Base-by-base conservation (phyloP, 1,139 yeast genomes). In the Saccharomycopsis crataegensis region DNA sequence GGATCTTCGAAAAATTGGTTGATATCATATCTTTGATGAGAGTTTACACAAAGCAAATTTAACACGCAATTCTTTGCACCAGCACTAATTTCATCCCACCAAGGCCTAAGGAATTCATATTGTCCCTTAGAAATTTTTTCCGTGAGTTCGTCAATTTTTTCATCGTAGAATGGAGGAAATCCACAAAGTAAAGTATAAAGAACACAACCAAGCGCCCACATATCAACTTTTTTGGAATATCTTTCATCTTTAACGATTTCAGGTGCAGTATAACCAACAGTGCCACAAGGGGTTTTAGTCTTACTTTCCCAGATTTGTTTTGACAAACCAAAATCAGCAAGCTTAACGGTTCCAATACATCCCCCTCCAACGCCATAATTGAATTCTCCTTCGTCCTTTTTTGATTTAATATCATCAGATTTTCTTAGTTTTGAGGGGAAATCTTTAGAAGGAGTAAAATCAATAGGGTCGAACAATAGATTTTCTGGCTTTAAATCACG, bases 121-220 rank as follows among this genome's bases (percentile, higher is more conserved):
- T 88, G 86, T 33, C 97, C 97, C 53, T 75, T 75, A 9, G 94
- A 81, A 47, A 93, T 96, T 67, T 90, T 90, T 62, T 79, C 81
- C 0, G 97, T 87, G 59, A 91, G 70, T n/a, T 78, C 77, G 60
- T 86, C 89, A 59, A 88, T 83, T 62, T 84, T 80, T 61, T 91
- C 97, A 67, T 91, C 96, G 69, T 88, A 91, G 66, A 91, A 91
- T 22, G 98, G 97, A 1, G 98, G 98, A 69, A 91, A 91, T 5
- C 98, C 98, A 71, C 97, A 90, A 49, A 91, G 70, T 37, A 90
- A 76, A 0, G 97, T 91, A 65, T 91, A 91, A 58, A 91, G 69
- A 7, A 91, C 94, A 69, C 98, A 91, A 0, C 98, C 98, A 53
- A 91, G 72, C 4, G 96, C 96, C 97, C 97, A 91, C 80, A 91